Evolutionary conservation across 1,139 yeast genomes (phyloP), one percentile per base, ranked within the genome.

Genomic region (Taiozyma sp.): DNA sequence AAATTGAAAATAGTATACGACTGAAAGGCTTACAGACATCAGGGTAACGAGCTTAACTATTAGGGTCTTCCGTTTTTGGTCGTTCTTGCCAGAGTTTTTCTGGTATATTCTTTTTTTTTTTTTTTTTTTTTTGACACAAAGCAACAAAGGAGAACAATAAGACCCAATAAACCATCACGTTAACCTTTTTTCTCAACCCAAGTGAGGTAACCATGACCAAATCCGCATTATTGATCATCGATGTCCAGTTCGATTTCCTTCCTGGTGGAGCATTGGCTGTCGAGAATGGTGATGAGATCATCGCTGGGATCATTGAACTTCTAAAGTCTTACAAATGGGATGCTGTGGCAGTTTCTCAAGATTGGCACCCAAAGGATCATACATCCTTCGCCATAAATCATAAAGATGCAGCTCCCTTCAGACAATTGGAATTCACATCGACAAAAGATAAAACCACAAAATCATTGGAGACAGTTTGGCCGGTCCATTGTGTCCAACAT

Each of bases 361-460:
- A 92, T 65, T 90, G 96, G 96, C 98, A 92, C 65, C 96, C 97
- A 0, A 45, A 59, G 14, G 73, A 80, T 61, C 97, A 92, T 65
- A 75, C 79, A 2, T 89, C 96, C 4, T 92, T 92, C 73, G 96
- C 97, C 0, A 76, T 83, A 0, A 81, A 79, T 51, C 90, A 88
- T 59, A 60, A 66, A 9, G 68, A 65, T 0, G 74, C 73, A 8
- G 67, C 72, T 3, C 88, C 93, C 1, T 90, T 73, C 64, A 70
- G 81, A 0, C 65, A 71, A 3, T 56, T 78, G 45, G 70, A 66
- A 48, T 83, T 87, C 61, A 53, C 64, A 1, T 81, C 83, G 51
- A 93, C 96, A 0, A 57, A 66, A 19, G 68, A 32, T n/a, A 32
- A 32, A 9, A 53, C 60, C 1, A 70, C 70, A 45, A 62, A 63